Conservation (phyloP, 2,329 filamentous ascomycete species). For the Zalaria sp. region DNA sequence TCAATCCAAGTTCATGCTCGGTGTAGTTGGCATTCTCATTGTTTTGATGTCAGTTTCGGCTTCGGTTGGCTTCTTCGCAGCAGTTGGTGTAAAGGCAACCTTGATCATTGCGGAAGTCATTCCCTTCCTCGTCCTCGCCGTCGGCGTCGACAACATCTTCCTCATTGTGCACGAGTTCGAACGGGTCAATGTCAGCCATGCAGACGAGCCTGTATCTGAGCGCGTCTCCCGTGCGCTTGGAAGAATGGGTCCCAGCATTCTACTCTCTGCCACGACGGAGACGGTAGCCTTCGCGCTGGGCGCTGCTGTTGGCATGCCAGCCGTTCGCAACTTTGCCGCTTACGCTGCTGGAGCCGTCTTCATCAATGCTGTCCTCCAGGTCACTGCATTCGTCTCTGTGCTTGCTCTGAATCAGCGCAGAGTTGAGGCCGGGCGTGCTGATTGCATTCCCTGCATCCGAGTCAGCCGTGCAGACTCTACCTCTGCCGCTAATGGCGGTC, state of each 20-base stretch:
- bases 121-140: slow-evolving; percentile 87
- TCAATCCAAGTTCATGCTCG: slow-evolving; percentile 91
- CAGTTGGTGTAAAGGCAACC: slow-evolving; percentile 81
- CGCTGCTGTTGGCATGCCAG: slow-evolving; percentile 92
- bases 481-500: slow-evolving; percentile 47
- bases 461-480: slow-evolving; percentile 61
- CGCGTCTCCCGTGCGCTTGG: slow-evolving; percentile 80
- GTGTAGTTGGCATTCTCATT: slow-evolving; percentile 87
- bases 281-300: slow-evolving; percentile 88
- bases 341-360: slow-evolving; percentile 94
- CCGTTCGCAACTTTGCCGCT: slow-evolving; percentile 90
- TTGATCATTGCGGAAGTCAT: slow-evolving; percentile 98
- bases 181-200: slow-evolving; percentile 80
- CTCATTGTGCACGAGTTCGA: slow-evolving; percentile 97
- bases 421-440: slow-evolving; percentile 75
- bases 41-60: slow-evolving; percentile 95
- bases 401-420: slow-evolving; percentile 81
- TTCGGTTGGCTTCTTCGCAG: slow-evolving; percentile 89
- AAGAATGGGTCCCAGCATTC: slow-evolving; percentile 90
- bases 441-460: slow-evolving; percentile 82
- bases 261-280: slow-evolving; percentile 89
- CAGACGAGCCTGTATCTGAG: slow-evolving; percentile 75
- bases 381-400: slow-evolving; percentile 93
- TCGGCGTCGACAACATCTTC: slow-evolving; percentile 98
- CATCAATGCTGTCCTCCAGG: slow-evolving; percentile 91